phyloP scores from a whole-genome alignment of 1,284 basidiomycete genomes.

The Chalciporus sp. region DNA sequence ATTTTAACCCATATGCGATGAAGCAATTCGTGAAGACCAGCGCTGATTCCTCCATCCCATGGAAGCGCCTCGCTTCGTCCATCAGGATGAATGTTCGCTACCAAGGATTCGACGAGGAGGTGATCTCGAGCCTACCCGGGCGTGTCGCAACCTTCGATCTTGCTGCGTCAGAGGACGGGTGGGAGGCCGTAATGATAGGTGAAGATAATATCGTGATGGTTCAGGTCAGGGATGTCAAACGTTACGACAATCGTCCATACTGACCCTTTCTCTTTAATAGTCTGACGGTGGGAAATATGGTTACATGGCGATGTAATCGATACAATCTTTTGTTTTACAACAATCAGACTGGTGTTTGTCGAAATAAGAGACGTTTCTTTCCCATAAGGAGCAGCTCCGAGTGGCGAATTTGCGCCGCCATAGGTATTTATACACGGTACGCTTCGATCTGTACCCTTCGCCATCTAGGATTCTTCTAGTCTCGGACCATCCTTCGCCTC shows the following conservation, averaged over 20 bases:
- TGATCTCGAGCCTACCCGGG: slow-evolving; percentile 30
- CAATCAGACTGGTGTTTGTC: not conserved
- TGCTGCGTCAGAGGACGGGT: slow-evolving; percentile 15
- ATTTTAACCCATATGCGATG: slow-evolving; percentile 32
- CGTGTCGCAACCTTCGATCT: slow-evolving; percentile 26
- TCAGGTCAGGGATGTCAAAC: slow-evolving; percentile 15
- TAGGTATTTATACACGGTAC: too few relatives aligned
- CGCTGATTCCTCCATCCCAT: slow-evolving; percentile 8
- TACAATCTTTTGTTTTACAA: slow-evolving; percentile 17
- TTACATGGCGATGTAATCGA: slow-evolving; percentile 33
- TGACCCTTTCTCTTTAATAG: slow-evolving; percentile 16
- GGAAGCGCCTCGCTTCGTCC: slow-evolving; percentile 20
- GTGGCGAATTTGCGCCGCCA: slow-evolving; percentile 14
- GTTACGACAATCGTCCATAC: not conserved
- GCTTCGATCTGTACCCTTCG: not conserved
- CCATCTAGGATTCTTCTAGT: too few relatives aligned
- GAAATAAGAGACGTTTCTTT: slow-evolving; percentile 13
- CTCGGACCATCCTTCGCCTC: too few relatives aligned
- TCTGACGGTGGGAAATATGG: slow-evolving; percentile 16
- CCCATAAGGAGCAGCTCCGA: slow-evolving; percentile 33
- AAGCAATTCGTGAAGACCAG: slow-evolving; percentile 16
- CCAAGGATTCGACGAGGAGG: slow-evolving; percentile 15
- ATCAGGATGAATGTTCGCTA: slow-evolving; percentile 9
- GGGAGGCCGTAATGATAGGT: slow-evolving; percentile 35
- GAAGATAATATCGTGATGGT: slow-evolving; percentile 35